Evolutionary conservation across 805 yeast species (phyloP), one percentile per base, ranked within the genome.

Genomic region (Metschnikowia matae): DNA sequence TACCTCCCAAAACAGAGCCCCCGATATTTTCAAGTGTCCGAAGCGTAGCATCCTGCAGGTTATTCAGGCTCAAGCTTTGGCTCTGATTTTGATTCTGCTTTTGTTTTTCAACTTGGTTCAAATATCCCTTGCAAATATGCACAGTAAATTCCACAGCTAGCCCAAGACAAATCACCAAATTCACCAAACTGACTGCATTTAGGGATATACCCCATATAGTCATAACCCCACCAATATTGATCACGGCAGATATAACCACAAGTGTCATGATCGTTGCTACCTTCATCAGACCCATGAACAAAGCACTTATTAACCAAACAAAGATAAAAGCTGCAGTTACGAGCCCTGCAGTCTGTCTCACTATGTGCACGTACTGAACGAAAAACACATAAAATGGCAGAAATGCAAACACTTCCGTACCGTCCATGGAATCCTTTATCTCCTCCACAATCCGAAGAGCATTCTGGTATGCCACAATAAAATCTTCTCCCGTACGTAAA

Each of bases 371-470:
- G 67, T 92, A 92, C 70, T 92, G 98, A 15, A 88, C 96, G 63
- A 92, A 92, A 66, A 85, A 92, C 29, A 94, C 83, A 71, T 94
- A 92, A 67, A 92, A 92, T 26, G 95, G 95, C 1, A 96, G 89
- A 66, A 89, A 91, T 1, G 97, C 96, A 77, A 87, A 92, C 1
- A 90, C 73, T 14, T 83, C 80, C 7, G 83, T 62, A 10, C 58
- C 63, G 3, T 32, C 44, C 20, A 55, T 54, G 60, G 45, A 70
- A 52, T 60, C 50, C 42, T 80, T 68, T 40, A 86, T 65, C 52
- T 84, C 86, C 4, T 77, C 68, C 1, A 84, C 78, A 2, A 92
- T 77, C 56, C 95, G 73, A 14, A 83, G 65, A 0, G 96, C 84
- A 53, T 85, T 83, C 43, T 80, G 79, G 61, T 85, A 88, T 0